Base-by-base conservation (phyloP, 179 eudicot genomes). In the Silene vulgaris region DNA sequence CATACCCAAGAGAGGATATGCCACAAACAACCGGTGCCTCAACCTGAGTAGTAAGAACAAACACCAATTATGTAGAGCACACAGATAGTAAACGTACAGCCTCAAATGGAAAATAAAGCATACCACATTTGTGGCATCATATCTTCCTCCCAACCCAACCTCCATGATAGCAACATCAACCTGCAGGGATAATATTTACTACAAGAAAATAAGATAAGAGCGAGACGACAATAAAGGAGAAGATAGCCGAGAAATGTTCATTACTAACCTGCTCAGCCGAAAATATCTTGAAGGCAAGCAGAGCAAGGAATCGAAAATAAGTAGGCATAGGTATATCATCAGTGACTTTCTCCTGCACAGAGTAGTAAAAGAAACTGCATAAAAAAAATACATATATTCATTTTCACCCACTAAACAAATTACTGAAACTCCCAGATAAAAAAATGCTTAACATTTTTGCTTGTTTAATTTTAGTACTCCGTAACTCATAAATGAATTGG, bases 91-190 rank as follows among this genome's bases (percentile, higher is more conserved):
- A 69, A 37, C 48, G 16, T 3, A 8, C 28, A 28, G n/a, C 37
- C 62, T 72, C 48, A 35, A 66, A 64, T 65, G 48, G 23, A 2
- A 26, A 45, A 71, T 48, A 75, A 71, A 12, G 65, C 95, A 57
- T 74, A 93, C 99, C 97, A 96, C 96, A 82, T 96, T 96, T 77
- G 99, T 96, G 29, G 97, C 99, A 80, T 96, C 99, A 85, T 86
- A 96, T 76, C 77, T 93, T 87, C 99, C 99, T 71, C 99, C 99
- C 84, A 96, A 82, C 17, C 99, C 99, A 84, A 93, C 99, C 90
- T 96, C 99, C 85, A 96, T 71, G 80, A 96, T 90, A 64, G 93
- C 94, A 78, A 96, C 99, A 81, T 96, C 98, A 45, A 96, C 99
- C 99, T 95, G 89, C 81, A 35, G 14, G 23, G 73, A 71, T 43